phyloP scores from a whole-genome alignment of 2,329 filamentous ascomycete genomes.

The Colletotrichum tropicicola region DNA sequence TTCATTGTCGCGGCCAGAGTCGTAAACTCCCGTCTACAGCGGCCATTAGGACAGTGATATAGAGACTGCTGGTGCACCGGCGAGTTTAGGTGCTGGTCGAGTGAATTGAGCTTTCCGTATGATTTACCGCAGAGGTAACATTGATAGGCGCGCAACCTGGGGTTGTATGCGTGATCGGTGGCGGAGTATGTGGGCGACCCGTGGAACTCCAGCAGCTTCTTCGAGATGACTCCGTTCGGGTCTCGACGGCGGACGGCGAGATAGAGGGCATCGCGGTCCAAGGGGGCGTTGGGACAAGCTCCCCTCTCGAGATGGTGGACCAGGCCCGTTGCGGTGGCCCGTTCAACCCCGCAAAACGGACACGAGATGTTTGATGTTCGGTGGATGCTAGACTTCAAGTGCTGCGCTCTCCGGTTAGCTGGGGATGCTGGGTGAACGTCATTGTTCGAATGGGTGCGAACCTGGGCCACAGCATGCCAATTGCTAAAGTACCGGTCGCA shows the following conservation, averaged over 20 bases:
- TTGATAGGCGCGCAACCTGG: conserved; percentile 34
- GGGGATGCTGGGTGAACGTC: not conserved
- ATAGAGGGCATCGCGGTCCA: conserved; percentile 60
- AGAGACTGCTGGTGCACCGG: conserved; percentile 46
- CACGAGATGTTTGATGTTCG: conserved; percentile 54
- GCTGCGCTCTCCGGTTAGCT: conserved; percentile 49
- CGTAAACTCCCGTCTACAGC: conserved; percentile 46
- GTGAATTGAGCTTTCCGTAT: not conserved
- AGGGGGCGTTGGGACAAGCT: conserved; percentile 54
- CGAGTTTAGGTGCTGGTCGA: conserved; percentile 65
- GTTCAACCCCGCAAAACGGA: conserved; percentile 60
- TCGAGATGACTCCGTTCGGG: conserved; percentile 56
- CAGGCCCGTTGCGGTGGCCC: conserved; percentile 61
- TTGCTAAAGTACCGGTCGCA: not conserved
- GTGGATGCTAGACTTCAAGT: conserved; percentile 63
- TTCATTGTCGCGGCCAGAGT: conserved; percentile 48
- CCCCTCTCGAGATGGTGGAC: conserved; percentile 64
- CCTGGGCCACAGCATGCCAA: not conserved
- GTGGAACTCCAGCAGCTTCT: conserved; percentile 56
- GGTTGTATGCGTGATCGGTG: conserved; percentile 48
- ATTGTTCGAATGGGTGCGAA: not conserved
- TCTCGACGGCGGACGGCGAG: conserved; percentile 55
- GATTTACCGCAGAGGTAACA: conserved; percentile 62
- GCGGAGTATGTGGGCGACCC: conserved; percentile 46
- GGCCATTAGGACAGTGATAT: conserved; percentile 49